Percentiles rank a stretch among this genome's conserved stretches.
phyloP scores from a whole-genome alignment of 2,329 filamentous ascomycete genomes.

The Fusarium citri region DNA sequence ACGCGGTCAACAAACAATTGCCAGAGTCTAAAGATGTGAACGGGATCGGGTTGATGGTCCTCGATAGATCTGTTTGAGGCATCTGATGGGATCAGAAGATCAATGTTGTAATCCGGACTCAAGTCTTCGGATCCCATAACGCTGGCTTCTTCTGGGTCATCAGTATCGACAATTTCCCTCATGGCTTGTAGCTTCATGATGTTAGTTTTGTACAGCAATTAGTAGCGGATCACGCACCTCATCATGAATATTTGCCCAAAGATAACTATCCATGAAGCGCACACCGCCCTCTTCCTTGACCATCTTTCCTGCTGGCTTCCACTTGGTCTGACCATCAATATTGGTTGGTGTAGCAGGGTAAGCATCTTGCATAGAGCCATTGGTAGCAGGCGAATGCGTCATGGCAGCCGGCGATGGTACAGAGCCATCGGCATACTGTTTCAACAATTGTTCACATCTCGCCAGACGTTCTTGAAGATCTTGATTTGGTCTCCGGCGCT shows the following conservation, averaged over 20 bases:
- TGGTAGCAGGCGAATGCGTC: constrained; percentile 34
- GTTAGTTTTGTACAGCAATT: constrained; percentile 9
- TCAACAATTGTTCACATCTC: constrained; percentile 68
- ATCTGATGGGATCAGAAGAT: constrained; percentile 60
- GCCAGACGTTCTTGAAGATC: constrained; percentile 71
- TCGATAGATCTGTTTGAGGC: constrained; percentile 55
- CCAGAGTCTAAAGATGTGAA: constrained; percentile 78
- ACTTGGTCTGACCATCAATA: constrained; percentile 51
- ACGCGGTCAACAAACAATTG: constrained; percentile 79
- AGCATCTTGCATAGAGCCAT: constrained; percentile 43
- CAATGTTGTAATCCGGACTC: constrained; percentile 65
- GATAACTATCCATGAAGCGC: constrained; percentile 68
- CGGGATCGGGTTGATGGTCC: constrained; percentile 71
- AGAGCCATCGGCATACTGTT: constrained; percentile 63
- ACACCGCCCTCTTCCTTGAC: constrained; percentile 66
- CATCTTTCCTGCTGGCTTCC: constrained; percentile 64
- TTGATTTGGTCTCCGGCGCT: constrained; percentile 69
- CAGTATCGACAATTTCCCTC: constrained; percentile 66
- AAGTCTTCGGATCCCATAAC: constrained; percentile 61
- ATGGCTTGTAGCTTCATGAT: constrained; percentile 65
- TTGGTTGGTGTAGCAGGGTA: constrained; percentile 44
- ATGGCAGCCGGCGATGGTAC: constrained; percentile 42
- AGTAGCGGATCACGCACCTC: constrained; percentile 56
- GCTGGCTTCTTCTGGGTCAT: constrained; percentile 61
- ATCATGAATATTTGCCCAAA: constrained; percentile 66